Evolutionary conservation across 495 filamentous ascomycete genomes (phyloP), one percentile per base, ranked within the genome.

Genomic region (Achaetomiella virescens): DNA sequence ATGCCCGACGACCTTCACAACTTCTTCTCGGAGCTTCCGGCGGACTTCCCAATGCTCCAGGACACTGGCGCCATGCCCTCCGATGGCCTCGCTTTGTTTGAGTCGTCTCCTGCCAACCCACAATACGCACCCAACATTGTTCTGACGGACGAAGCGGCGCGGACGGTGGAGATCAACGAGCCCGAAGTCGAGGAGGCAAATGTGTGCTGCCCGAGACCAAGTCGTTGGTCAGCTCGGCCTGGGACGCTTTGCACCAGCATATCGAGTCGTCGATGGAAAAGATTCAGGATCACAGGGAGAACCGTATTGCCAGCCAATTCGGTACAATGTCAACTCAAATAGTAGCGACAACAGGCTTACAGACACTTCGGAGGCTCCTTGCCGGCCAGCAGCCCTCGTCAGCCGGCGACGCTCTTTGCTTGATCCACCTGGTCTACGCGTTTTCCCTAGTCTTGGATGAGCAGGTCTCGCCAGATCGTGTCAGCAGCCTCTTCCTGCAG

Each of bases 401-500:
- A 0, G 66, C 75, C 8, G 54, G 68, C 51, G 66, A 74, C 18
- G 67, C 62, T 5, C 53, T 77, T 9, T 78, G 74, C 60, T 70
- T 77, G 55, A 55, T 75, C 20, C 74, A 77, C 48, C 51, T 78
- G 15, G 64, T 75, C 27, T 77, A 74, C 47, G 69, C 75, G 7
- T 66, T 78, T 20, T 76, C 74, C n/a, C 46, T 77, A 21, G 65
- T 72, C 8, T 48, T 73, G 9, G 61, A 74, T 46, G 71, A 70
- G 48, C 60, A 70, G 27, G 67, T 64, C 5, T 53, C 69, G 15
- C 47, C 60, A 6, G 36, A 54, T 9, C 62, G 58, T 21, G 57
- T 58, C n/a, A 60, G 60, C 22, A 48, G 57, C 11, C 54, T 77
- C 8, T 78, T 72, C 48, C 56, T 66, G n/a, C 76, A 73, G 55